Percentiles rank a stretch among this genome's conserved stretches.
Evolutionary conservation across 2,329 filamentous ascomycete species (phyloP).

Genomic region (Colletotrichum lupini): DNA sequence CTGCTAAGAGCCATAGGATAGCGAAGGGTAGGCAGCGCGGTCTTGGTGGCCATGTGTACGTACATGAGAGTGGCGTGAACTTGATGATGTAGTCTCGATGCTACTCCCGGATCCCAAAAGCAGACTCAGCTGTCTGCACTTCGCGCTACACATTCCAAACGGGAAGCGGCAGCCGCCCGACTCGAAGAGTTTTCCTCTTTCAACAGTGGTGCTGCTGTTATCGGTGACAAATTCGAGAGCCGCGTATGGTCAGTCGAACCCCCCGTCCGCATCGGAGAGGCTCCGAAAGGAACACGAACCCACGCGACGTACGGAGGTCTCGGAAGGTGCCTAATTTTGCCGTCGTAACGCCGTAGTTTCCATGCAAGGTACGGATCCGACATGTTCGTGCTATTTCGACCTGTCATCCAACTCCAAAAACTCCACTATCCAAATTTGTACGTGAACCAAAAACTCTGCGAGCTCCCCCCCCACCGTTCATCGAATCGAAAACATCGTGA

Average conservation of each 20-base stretch:
- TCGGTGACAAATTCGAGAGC: not conserved
- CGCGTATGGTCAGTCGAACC: not conserved
- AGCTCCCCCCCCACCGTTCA: not conserved
- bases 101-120: not conserved
- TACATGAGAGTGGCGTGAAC: not conserved
- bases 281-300: not conserved
- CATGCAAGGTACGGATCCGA: constrained; percentile 5
- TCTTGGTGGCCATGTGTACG: not conserved
- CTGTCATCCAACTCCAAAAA: not conserved
- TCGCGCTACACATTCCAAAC: not conserved
- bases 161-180: not conserved
- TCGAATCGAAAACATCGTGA: not conserved
- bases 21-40: not conserved
- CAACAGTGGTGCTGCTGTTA: too few species aligned
- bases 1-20: not conserved
- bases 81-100: not conserved
- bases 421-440: not conserved
- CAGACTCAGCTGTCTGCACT: not conserved
- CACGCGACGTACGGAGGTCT: constrained; percentile 1
- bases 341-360: constrained; percentile 13
- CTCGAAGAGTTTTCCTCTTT: not conserved
- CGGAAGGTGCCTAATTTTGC: constrained; percentile 24
- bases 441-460: not conserved
- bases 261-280: not conserved
- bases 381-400: not conserved